Evolutionary conservation across 2,329 filamentous ascomycete species (phyloP), one percentile per base, ranked within the genome.

Genomic region (Akanthomyces lecanii): DNA sequence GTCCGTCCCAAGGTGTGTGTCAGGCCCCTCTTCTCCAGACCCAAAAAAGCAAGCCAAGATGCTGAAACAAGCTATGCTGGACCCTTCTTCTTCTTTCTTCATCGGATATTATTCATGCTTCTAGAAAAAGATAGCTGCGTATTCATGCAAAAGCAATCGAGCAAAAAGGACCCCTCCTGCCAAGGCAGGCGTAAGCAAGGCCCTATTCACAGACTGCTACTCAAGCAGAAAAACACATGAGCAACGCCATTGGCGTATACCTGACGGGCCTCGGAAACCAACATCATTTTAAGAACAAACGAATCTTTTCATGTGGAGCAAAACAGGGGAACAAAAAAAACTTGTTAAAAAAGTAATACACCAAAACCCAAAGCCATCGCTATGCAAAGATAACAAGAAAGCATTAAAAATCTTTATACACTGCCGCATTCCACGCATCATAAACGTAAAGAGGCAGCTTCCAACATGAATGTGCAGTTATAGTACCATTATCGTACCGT

Each of bases 401-500:
- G 65, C 57, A 65, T 65, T 53, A 53, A 33, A 48, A 53, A 53
- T 59, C 53, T 58, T 62, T 58, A 59, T 63, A 63, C 61, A 63
- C 61, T 63, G 36, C 61, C 52, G 47, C 28, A 53, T 52, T 48
- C 59, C 30, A 55, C 59, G 50, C 28, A 50, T 61, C 52, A 33
- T 56, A 36, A 45, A 57, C 59, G 59, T 48, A 61, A 33, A 51
- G 56, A 56, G 53, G 61, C 50, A 50, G 67, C 65, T 65, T 66
- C 56, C 61, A 64, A 62, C 50, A 62, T 62, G 59, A 61, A 51
- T 42, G 38, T 62, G n/a, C 42, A 53, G 57, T 50, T 42, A 61
- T 36, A 54, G 38, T 64, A 25, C 44, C 44, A 57, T 78, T 74
- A 86, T 69, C 77, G 82, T 65, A 88, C 85, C 48, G 83, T 87